Evolutionary conservation across 768 basidiomycete genomes (phyloP).

Genomic region (Termitomyces sp.): DNA sequence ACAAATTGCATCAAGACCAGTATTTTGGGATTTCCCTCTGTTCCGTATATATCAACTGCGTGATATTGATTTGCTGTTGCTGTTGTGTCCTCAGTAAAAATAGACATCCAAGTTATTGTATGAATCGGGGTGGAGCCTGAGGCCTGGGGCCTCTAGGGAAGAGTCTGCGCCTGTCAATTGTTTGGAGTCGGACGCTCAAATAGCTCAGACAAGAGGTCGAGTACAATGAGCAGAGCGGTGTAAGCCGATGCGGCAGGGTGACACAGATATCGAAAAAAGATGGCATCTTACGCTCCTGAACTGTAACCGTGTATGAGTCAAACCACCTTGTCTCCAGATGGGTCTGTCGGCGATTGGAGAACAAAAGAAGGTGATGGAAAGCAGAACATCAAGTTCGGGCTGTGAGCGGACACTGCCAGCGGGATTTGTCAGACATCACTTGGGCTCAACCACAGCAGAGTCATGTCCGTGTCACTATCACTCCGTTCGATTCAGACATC

Average conservation of each 20-base stretch:
- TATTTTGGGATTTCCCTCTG: background rate
- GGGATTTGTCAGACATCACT: background rate
- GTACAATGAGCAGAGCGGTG: background rate
- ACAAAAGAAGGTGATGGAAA: background rate
- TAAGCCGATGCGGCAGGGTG: background rate
- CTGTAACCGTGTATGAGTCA: too few relatives aligned
- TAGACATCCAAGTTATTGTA: background rate
- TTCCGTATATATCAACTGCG: background rate
- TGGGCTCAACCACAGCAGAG: background rate
- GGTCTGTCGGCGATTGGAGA: background rate
- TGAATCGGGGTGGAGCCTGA: too few relatives aligned
- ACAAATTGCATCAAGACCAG: conserved; percentile 3
- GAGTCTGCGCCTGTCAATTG: background rate
- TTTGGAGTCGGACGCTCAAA: background rate
- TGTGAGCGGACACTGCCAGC: background rate
- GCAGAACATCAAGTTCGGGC: background rate
- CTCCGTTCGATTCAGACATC: conserved; percentile 11
- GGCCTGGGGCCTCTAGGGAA: background rate
- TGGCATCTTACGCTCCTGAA: too few relatives aligned
- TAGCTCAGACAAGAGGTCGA: background rate
- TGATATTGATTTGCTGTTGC: background rate
- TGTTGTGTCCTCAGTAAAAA: background rate
- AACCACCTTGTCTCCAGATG: background rate
- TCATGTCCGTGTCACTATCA: conserved; percentile 11
- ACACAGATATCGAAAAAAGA: background rate